phyloP scores from a whole-genome alignment of 306 rosid genomes.

The Lathyrus aphaca region DNA sequence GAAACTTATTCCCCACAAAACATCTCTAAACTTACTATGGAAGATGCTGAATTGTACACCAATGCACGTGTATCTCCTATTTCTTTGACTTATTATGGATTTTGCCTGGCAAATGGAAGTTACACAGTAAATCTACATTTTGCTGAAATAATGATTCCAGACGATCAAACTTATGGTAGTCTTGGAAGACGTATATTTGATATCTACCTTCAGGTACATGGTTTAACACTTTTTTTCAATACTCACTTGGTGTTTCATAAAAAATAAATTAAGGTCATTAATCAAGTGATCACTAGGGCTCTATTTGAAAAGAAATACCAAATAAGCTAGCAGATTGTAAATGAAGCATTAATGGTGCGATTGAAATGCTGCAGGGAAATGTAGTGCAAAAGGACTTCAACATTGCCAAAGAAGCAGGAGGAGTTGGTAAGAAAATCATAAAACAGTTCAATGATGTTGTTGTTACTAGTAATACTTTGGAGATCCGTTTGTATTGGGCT shows the following conservation, averaged over 20 bases:
- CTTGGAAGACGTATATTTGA: slow-evolving; percentile 58
- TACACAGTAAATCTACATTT: slow-evolving; percentile 53
- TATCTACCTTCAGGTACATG: slow-evolving; percentile 55
- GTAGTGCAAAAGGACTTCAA: slow-evolving; percentile 50
- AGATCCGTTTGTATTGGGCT: slow-evolving; percentile 64
- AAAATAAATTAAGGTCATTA: neutral
- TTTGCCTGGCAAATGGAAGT: slow-evolving; percentile 53
- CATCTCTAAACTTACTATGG: slow-evolving; percentile 6
- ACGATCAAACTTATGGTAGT: slow-evolving; percentile 37
- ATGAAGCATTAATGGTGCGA: neutral
- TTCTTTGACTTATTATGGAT: slow-evolving; percentile 63
- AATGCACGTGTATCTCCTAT: slow-evolving; percentile 67
- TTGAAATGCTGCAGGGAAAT: slow-evolving; percentile 42
- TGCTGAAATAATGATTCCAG: slow-evolving; percentile 51
- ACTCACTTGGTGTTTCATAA: neutral
- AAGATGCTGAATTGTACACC: slow-evolving; percentile 45
- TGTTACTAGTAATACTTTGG: slow-evolving; percentile 41
- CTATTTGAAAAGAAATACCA: too few species aligned
- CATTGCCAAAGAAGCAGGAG: slow-evolving; percentile 51
- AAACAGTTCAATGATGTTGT: neutral
- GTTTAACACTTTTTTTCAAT: neutral
- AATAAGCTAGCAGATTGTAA: neutral
- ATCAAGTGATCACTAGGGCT: neutral
- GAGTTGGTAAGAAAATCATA: slow-evolving; percentile 20
- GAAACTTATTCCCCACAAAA: neutral